phyloP scores from a whole-genome alignment of 2,329 filamentous ascomycete species.

The Tympanopsis confertula region DNA sequence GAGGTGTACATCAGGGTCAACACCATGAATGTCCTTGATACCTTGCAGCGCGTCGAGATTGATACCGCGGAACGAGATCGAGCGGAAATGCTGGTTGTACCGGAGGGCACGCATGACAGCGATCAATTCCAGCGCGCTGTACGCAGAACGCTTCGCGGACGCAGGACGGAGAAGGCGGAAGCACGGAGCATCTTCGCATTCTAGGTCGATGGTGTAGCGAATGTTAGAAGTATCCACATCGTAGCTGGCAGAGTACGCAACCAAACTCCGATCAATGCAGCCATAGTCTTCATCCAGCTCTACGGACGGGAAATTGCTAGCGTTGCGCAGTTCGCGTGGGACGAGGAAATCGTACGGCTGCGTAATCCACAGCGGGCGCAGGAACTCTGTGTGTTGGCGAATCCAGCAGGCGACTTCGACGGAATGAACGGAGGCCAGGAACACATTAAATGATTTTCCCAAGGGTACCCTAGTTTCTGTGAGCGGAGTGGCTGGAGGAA shows the following conservation, averaged over 20 bases:
- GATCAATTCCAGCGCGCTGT: constrained; percentile 50
- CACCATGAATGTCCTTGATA: constrained; percentile 44
- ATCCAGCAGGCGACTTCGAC: neutral
- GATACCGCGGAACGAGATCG: constrained; percentile 56
- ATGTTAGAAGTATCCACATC: constrained; percentile 57
- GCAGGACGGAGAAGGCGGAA: constrained; percentile 51
- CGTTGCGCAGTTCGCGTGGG: constrained; percentile 39
- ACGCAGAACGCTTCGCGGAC: constrained; percentile 29
- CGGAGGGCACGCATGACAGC: constrained; percentile 58
- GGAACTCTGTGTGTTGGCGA: neutral
- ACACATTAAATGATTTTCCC: constrained; percentile 6
- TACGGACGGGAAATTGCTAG: constrained; percentile 25
- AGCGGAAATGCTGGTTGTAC: constrained; percentile 59
- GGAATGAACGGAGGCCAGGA: constrained; percentile 1
- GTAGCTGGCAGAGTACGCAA: constrained; percentile 60
- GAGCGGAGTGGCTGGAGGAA: neutral
- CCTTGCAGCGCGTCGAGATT: constrained; percentile 54
- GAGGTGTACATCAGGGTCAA: constrained; percentile 47
- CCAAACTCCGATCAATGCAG: constrained; percentile 54
- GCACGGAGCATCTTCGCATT: constrained; percentile 54
- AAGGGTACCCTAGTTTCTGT: neutral
- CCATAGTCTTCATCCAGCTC: constrained; percentile 46
- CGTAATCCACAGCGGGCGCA: constrained; percentile 13
- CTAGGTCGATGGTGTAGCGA: constrained; percentile 46
- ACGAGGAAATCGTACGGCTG: constrained; percentile 50